Base-by-base conservation (phyloP, 345 rosid species). In the Populus pruinosa region DNA sequence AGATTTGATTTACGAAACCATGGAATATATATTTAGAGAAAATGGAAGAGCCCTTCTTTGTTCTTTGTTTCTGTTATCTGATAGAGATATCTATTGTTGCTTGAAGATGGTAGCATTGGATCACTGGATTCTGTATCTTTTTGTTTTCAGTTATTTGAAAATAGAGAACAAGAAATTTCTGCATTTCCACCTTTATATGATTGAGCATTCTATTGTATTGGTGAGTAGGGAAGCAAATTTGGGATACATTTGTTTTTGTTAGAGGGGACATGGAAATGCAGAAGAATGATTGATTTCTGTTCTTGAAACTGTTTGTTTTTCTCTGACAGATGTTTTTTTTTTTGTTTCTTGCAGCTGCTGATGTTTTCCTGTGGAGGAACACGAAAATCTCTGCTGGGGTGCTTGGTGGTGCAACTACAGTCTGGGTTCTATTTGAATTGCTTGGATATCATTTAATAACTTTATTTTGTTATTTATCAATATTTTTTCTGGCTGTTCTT, bases 321-420 rank as follows among this genome's bases (percentile, higher is more conserved):
- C 29, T 29, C 1, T 23, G 1, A 59, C 11, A 14, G 6, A 47
- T 25, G 39, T 38, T 23, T 55, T 49, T 68, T 61, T 53, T 68
- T 13, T 67, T 20, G 14, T 72, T 44, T n/a, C 18, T 5, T 69
- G 35, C 76, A 82, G 84, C 79, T 74, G 81, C 84, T 66, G 81
- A 82, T 64, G 72, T 82, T 69, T 72, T 82, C n/a, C 69, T 82
- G 6, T 82, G 84, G 84, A 82, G 84, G 78, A 65, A 78, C 81
- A 82, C 70, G 78, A 77, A 82, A 41, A 64, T 70, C 17, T 82
- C 84, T 39, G 81, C 68, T 6, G 61, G n/a, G 10, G 78, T 82
- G 62, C 68, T 82, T 41, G 79, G 81, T 21, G 69, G 56, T 38
- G 84, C 81, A 62, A 82, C 81, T 6, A 35, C 43, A 8, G 71